phyloP scores from a whole-genome alignment of 495 filamentous ascomycete genomes.

The Penicillium alfredii region DNA sequence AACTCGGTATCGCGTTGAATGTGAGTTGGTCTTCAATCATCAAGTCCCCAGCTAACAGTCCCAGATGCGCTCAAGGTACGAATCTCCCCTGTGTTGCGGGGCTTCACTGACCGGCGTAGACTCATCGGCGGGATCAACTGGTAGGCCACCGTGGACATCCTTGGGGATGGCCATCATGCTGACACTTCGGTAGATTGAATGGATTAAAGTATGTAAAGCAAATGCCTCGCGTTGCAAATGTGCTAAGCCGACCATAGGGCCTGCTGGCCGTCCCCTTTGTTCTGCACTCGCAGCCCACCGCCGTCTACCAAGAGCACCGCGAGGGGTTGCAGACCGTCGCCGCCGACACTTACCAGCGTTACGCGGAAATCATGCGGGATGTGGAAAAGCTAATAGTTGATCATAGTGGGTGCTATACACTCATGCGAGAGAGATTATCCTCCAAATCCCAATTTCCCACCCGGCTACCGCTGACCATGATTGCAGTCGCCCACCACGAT shows the following conservation, averaged over 20 bases:
- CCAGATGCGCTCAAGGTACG: constrained; percentile 74
- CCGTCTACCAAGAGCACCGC: constrained; percentile 56
- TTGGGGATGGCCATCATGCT: background rate
- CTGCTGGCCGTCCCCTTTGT: constrained; percentile 95
- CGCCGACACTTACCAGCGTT: constrained; percentile 66
- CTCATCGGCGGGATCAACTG: constrained; percentile 82
- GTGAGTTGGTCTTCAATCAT: constrained; percentile 38
- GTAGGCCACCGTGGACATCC: constrained; percentile 33
- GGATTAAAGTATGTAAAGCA: constrained; percentile 54
- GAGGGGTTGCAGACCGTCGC: constrained; percentile 45
- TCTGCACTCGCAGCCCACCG: constrained; percentile 88
- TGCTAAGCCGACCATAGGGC: constrained; percentile 63
- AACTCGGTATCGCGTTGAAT: constrained; percentile 86
- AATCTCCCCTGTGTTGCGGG: background rate
- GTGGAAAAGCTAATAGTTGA: constrained; percentile 87
- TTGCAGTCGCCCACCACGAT: constrained; percentile 61
- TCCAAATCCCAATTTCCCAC: no score
- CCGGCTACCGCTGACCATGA: background rate
- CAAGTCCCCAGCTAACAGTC: constrained; percentile 15
- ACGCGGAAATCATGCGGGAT: constrained; percentile 92
- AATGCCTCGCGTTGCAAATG: no score
- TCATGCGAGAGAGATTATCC: no score
- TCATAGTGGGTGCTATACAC: constrained; percentile 60
- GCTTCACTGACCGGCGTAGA: constrained; percentile 32
- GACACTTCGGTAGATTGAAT: constrained; percentile 50